Base-by-base conservation (phyloP, 768 basidiomycete genomes). In the Boletus insuetus region DNA sequence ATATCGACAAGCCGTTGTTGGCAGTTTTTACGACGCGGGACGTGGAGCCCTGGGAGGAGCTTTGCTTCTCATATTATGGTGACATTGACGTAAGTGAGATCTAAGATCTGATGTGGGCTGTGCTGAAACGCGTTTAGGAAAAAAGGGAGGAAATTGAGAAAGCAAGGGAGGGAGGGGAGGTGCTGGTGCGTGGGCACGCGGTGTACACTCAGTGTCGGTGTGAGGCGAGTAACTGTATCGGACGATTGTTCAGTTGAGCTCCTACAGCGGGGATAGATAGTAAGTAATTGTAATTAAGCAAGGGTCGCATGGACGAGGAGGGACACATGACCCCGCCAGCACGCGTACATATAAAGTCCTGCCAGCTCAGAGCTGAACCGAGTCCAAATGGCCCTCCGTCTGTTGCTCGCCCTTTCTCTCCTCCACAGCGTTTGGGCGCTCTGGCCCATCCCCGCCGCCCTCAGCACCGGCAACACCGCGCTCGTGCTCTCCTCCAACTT, bases 1-100 rank as follows among this genome's bases (percentile, higher is more conserved):
- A 91, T 60, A 63, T 87, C 16, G 74, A 83, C 12, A 90, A 88
- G 64, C 89, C 90, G 0, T 67, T 87, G 13, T 65, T 93, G 9
- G 75, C 82, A 0, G 74, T 91, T 12, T 94, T 91, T 68, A 82
- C 91, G 3, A 70, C 58, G 39, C 74, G 79, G 10, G 85, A 90
- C 56, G 82, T 93, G 14, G 77, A 79, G 38, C 74, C 80, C 0
- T 75, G 76, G 44, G 84, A 91, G 56, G 91, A 94, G 61, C 76
- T 94, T 9, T 87, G 83, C 57, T 93, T 94, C 66, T 85, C 82
- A 13, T 94, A 94, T 67, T 72, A 67, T 46, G 90, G 91, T 1
- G 79, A 73, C n/a, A 76, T 75, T 6, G 75, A 77, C 61, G 76
- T 50, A 69, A 78, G 55, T 55, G 41, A 0, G 3, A 14, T 29